Base-by-base conservation (phyloP, 352 stramenopile species). In the Pythium phragmiticola region DNA sequence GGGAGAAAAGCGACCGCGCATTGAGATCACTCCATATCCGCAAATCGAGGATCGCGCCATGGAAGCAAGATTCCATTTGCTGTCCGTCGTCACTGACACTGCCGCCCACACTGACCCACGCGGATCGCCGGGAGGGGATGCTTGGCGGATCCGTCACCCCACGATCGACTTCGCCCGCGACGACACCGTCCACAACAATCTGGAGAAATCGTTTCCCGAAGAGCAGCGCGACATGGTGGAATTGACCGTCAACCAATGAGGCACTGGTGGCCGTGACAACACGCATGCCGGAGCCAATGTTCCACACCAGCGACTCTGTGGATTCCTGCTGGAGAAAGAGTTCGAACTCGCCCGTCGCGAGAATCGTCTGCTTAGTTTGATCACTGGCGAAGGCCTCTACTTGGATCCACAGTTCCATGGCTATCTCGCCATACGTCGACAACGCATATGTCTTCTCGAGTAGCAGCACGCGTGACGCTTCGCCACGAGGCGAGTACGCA, bases 381-480 rank as follows among this genome's bases (percentile, higher is more conserved):
- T 60, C 60, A 42, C 57, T 57, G n/a, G 63, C 42, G 5, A 47
- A 53, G 7, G 33, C 33, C 13, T 84, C 65, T 1, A 73, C 71
- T 33, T 74, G 72, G 57, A 94, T 77, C 82, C 85, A 94, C 6
- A 90, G 50, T 60, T 95, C 78, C 43, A 94, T 36, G 0, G 76
- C 81, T 55, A 90, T 77, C 37, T 89, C 85, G 0, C 72, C 68
- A 51, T 80, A 82, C 28, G 74, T 83, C 37, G 82, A 89, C 7
- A 92, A 56, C 6, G 86, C 48, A 16, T 69, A 68, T 11, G 75
- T 54, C 34, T 80, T 87, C 45, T 94, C 85, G 6, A 95, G 53
- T 21, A 94, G 52, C 26, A 95, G 53, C 14, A 82, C 77, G 34
- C 72, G 77, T 3, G 62, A 60, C 8, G 69, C 48, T 16, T 84